Evolutionary conservation across 2,329 filamentous ascomycete genomes (phyloP).

Genomic region (Stachybotrys elegans): DNA sequence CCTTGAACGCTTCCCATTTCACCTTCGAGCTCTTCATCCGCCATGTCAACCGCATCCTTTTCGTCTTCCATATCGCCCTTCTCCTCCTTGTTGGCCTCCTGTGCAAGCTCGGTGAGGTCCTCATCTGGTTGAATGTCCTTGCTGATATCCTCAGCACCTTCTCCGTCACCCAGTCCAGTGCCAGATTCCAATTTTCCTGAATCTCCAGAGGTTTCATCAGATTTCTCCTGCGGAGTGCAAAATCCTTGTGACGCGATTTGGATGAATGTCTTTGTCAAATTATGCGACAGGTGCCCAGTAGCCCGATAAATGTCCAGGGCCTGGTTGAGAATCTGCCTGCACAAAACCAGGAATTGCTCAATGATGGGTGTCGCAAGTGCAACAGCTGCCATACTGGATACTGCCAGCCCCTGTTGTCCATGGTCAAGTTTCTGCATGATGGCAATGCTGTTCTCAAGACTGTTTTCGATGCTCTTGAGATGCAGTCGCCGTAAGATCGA

Average conservation of each 20-base stretch:
- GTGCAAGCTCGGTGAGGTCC: slow-evolving; percentile 84
- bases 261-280: slow-evolving; percentile 70
- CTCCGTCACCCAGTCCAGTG: slow-evolving; percentile 89
- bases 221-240: slow-evolving; percentile 82
- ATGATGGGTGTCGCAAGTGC: slow-evolving; percentile 58
- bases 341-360: slow-evolving; percentile 63
- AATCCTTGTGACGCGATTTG: slow-evolving; percentile 82
- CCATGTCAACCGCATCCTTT: slow-evolving; percentile 87
- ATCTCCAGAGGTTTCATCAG: slow-evolving; percentile 62
- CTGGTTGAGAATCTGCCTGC: slow-evolving; percentile 50
- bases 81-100: slow-evolving; percentile 68
- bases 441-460: slow-evolving; percentile 31
- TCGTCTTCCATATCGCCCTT: slow-evolving; percentile 68
- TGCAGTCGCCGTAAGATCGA: slow-evolving; percentile 55
- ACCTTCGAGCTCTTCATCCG: slow-evolving; percentile 85
- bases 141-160: slow-evolving; percentile 95
- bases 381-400: slow-evolving; percentile 25
- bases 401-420: slow-evolving; percentile 16
- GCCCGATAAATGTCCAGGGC: slow-evolving; percentile 63
- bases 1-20: slow-evolving; percentile 64
- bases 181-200: slow-evolving; percentile 82
- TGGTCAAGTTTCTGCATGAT: slow-evolving; percentile 28
- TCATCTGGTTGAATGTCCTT: slow-evolving; percentile 95
- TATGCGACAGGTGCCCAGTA: slow-evolving; percentile 68
- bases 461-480: slow-evolving; percentile 46